Evolutionary conservation across 305 asterid genomes (phyloP), one percentile per base, ranked within the genome.

Genomic region (Andrographis paniculata): DNA sequence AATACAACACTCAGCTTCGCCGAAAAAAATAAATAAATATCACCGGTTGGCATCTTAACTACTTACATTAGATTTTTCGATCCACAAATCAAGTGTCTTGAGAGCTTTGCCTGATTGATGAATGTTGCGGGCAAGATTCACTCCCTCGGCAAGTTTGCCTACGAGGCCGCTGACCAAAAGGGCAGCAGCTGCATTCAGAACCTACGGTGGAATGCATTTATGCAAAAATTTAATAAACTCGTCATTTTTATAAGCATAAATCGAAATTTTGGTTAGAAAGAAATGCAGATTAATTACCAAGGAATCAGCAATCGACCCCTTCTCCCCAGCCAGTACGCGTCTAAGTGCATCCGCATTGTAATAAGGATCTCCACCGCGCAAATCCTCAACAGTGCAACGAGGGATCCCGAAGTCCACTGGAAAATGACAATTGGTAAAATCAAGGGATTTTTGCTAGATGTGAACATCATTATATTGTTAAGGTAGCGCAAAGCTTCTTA

Each of bases 371-470:
- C 95, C 96, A 27, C 99, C 96, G 50, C 77, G 75, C 63, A 91
- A 50, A 48, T 72, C 76, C 6, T 77, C 94, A 54, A 91, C 44
- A 24, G 89, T 80, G 82, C 99, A 91, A 8, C 96, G 87, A 12
- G 85, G 96, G 63, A 91, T 86, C 46, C 96, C 96, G 49, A 80
- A 86, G 49, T 91, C 89, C 80, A 78, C 99, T 91, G 27, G 6
- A 24, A 24, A 24, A n/a, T n/a, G n/a, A n/a, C n/a, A n/a, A n/a
- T n/a, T n/a, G n/a, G n/a, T n/a, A n/a, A n/a, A n/a, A 33, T 5
- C 39, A 33, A 33, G 13, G 39, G 13, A 33, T 33, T 33, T 12
- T 8, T 5, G 14, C 14, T n/a, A n/a, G n/a, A n/a, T n/a, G n/a
- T n/a, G n/a, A n/a, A n/a, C n/a, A n/a, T n/a, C 16, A 37, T 5